Evolutionary conservation across 805 yeast species (phyloP).

Genomic region (Wickerhamiella nectarea): DNA sequence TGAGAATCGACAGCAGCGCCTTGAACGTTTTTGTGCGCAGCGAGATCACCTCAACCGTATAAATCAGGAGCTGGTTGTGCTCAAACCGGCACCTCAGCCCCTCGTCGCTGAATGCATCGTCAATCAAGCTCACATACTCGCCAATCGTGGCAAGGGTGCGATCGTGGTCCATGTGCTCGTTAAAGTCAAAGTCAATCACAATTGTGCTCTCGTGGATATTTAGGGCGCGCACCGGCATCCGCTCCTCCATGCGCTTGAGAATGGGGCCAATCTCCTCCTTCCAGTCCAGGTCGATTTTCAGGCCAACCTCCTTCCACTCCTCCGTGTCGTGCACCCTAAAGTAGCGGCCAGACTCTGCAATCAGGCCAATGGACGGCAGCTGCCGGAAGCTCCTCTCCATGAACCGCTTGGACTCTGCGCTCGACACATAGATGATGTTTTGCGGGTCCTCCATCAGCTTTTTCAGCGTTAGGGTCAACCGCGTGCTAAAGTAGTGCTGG

Average conservation of each 20-base stretch:
- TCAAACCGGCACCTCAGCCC: conserved; percentile 68
- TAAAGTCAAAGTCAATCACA: conserved; percentile 55
- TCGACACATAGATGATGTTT: conserved; percentile 60
- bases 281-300: conserved; percentile 32
- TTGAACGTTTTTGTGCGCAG: conserved; percentile 23
- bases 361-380: conserved; percentile 57
- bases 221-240: conserved; percentile 66
- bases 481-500: conserved; percentile 15
- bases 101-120: conserved; percentile 51
- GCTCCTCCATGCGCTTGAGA: conserved; percentile 49
- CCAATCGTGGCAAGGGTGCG: conserved; percentile 61
- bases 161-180: conserved; percentile 35
- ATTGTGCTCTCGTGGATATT: conserved; percentile 65
- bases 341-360: conserved; percentile 85
- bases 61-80: conserved; percentile 55
- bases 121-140: conserved; percentile 71
- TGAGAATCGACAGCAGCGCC: conserved; percentile 9
- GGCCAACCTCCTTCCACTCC: conserved; percentile 51
- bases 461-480: conserved; percentile 35
- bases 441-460: conserved; percentile 44
- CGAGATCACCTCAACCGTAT: conserved; percentile 42
- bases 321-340: conserved; percentile 30
- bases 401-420: conserved; percentile 48
- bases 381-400: conserved; percentile 57
- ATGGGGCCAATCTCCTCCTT: conserved; percentile 42